Base-by-base conservation (phyloP, 176 grass and related monocot genomes). In the Eragrostis curvula region DNA sequence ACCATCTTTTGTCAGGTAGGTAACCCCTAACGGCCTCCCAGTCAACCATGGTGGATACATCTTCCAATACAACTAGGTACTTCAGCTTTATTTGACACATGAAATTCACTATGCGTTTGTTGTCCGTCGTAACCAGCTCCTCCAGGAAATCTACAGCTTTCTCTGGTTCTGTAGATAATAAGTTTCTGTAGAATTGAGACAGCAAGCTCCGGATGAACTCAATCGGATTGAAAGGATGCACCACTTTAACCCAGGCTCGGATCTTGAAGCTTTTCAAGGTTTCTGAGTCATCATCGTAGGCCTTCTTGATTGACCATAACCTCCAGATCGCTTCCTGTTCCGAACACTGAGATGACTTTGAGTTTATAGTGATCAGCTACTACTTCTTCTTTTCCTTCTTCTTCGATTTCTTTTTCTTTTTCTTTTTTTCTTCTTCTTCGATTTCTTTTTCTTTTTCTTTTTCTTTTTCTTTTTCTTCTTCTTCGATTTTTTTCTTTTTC, bases 301-400 rank as follows among this genome's bases (percentile, higher is more conserved):
- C 50, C 49, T 46, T 68, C 51, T 12, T 56, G 27, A 81, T 27
- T 12, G 68, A 48, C 8, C n/a, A 36, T 36, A 2, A 36, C 32
- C 2, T 36, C 32, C 32, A 2, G 32, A 36, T 36, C 4, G 9
- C 45, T 16, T 8, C 30, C 8, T 8, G 82, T 66, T 6, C 80
- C 85, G 6, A 56, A 64, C 9, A 91, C n/a, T 1, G 85, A 80
- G 44, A 81, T 84, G 8, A 87, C 80, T 28, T 42, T 36, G 32
- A 36, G 32, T 36, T 36, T 4, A 2, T 36, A 4, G 32, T 2
- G 3, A 36, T 36, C 32, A 36, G n/a, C n/a, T n/a, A n/a, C n/a
- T n/a, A n/a, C n/a, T n/a, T n/a, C n/a, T n/a, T n/a, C n/a, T 36
- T 4, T 36, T 36, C 3, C 32, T 36, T 4, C 32, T 2, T 4